Evolutionary conservation across 2,329 filamentous ascomycete species (phyloP).

Genomic region (Hypoxylon sp.): DNA sequence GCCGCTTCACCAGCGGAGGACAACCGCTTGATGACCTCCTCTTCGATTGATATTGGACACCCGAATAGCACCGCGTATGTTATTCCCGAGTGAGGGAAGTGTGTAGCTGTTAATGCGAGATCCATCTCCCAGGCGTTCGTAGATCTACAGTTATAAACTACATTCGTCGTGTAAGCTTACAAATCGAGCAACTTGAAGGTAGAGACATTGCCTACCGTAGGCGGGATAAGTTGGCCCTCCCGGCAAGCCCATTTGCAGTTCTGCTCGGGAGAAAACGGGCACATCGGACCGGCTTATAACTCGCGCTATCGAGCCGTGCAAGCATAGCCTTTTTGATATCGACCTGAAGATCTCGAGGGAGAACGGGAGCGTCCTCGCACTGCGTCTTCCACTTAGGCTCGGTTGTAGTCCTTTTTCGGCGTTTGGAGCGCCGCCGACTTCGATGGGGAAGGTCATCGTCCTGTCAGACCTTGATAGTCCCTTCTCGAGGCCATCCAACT

Average conservation of each 20-base stretch:
- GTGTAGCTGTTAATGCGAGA: constrained; percentile 45
- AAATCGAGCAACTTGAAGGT: background rate
- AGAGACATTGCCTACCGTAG: constrained; percentile 23
- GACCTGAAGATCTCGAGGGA: constrained; percentile 32
- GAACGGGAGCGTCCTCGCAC: constrained; percentile 42
- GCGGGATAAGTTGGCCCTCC: constrained; percentile 12
- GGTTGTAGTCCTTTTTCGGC: background rate
- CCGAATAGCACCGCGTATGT: constrained; percentile 48
- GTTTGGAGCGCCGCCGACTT: background rate
- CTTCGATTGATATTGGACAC: constrained; percentile 30
- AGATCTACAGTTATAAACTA: constrained; percentile 49
- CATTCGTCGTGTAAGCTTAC: background rate
- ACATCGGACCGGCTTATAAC: constrained; percentile 45
- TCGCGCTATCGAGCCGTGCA: constrained; percentile 44
- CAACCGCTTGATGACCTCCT: constrained; percentile 39
- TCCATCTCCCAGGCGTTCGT: constrained; percentile 47
- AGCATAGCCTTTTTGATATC: constrained; percentile 37
- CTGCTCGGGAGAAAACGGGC: constrained; percentile 41
- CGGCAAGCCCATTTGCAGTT: constrained; percentile 25
- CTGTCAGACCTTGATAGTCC: background rate
- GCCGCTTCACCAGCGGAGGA: constrained; percentile 10
- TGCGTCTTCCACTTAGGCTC: constrained; percentile 3
- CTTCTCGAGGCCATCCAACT: background rate
- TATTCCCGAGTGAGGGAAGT: constrained; percentile 42
- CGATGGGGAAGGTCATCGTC: background rate